Conservation (phyloP, 2,329 filamentous ascomycete genomes). For the Cercospora canescens region DNA sequence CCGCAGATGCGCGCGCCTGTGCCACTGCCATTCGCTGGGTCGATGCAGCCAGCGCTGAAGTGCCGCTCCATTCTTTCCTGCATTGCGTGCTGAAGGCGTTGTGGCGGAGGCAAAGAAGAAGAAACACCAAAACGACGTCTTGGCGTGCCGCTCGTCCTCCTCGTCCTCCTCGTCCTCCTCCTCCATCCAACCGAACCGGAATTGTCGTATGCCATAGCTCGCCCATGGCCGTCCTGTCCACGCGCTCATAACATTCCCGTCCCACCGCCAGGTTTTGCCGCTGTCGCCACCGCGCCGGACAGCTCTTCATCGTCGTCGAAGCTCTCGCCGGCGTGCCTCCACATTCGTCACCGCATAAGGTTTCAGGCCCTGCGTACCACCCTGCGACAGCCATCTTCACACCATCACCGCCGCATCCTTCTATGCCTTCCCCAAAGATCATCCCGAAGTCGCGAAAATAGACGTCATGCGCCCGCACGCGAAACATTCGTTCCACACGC, state of each 20-base stretch:
- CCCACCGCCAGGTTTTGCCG: too few species aligned
- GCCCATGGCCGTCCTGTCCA: too few species aligned
- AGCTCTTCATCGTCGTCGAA: not conserved
- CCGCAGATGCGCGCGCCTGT: not conserved
- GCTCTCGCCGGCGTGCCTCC: not conserved
- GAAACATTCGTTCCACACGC: not conserved
- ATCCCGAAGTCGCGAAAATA: not conserved
- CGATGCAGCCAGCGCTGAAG: not conserved
- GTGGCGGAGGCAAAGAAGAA: not conserved
- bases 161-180: too few species aligned
- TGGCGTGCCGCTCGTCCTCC: too few species aligned
- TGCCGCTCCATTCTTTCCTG: not conserved
- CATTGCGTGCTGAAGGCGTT: not conserved
- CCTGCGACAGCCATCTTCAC: not conserved
- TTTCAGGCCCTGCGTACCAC: not conserved
- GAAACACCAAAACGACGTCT: not conserved
- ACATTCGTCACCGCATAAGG: not conserved
- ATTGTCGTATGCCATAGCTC: too few species aligned
- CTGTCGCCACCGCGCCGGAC: not conserved
- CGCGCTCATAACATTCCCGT: too few species aligned
- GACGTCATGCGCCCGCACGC: not conserved
- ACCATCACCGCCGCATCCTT: not conserved
- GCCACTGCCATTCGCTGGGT: not conserved
- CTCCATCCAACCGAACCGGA: too few species aligned
- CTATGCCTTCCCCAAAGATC: not conserved